Percentiles rank a stretch among this genome's conserved stretches.
phyloP scores from a whole-genome alignment of 2,329 filamentous ascomycete genomes.

The Colletotrichum limetticola region DNA sequence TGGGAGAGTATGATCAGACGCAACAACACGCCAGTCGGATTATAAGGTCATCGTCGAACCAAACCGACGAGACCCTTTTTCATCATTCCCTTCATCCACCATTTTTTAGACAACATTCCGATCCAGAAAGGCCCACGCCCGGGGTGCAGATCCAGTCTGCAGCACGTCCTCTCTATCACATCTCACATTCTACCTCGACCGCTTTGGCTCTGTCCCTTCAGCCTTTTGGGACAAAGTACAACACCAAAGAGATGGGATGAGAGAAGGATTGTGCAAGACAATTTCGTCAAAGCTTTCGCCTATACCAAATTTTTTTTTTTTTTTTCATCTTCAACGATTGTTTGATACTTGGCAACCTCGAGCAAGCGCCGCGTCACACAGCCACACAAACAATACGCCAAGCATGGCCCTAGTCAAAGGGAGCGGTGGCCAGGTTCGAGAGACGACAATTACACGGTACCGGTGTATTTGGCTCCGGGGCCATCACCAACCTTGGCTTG shows the following conservation, averaged over 20 bases:
- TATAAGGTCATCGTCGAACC: constrained; percentile 5
- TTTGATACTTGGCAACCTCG: not conserved
- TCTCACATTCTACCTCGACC: constrained; percentile 2
- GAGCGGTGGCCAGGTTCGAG: not conserved
- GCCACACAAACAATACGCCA: not conserved
- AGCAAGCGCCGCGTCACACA: not conserved
- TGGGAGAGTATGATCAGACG: constrained; percentile 52
- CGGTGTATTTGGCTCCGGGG: not conserved
- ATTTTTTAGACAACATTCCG: not conserved
- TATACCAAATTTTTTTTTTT: not conserved
- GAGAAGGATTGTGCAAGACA: not conserved
- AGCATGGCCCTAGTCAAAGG: not conserved
- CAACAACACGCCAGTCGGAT: constrained; percentile 40
- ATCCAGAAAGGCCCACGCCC: too few relatives aligned
- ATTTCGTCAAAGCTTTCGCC: not conserved
- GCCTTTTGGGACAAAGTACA: constrained; percentile 1
- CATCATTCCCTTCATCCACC: not conserved
- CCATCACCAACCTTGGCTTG: not conserved
- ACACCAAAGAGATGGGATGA: not conserved
- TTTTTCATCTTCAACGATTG: not conserved
- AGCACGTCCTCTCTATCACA: constrained; percentile 3
- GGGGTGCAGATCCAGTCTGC: constrained; percentile 9
- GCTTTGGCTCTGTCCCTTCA: not conserved
- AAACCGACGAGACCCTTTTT: not conserved
- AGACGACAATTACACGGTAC: not conserved